Percentiles rank a stretch among this genome's conserved stretches.
Evolutionary conservation across 1,284 basidiomycete genomes (phyloP).

Genomic region (Boletus coffeatus): DNA sequence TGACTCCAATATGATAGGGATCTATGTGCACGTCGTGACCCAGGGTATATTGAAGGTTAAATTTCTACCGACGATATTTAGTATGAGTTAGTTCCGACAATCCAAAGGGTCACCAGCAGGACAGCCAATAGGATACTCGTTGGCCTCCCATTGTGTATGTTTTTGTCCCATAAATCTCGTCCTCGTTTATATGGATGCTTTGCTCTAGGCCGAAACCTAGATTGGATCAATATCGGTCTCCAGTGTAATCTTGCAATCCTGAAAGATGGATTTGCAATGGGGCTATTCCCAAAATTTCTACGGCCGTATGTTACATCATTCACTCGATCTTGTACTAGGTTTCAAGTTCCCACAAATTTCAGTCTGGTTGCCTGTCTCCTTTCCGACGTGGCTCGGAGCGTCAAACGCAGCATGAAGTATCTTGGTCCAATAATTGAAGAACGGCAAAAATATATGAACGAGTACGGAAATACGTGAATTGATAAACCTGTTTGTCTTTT

Average conservation of each 20-base stretch:
- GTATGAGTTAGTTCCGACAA: not conserved
- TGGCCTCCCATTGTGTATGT: conserved; percentile 37
- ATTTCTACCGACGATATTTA: not conserved
- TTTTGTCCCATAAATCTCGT: too few relatives aligned
- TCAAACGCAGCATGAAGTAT: conserved; percentile 20
- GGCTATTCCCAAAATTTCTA: conserved; percentile 34
- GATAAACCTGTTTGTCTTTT: conserved; percentile 34
- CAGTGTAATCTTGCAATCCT: conserved; percentile 31
- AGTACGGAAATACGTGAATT: conserved; percentile 33
- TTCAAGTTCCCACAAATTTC: not conserved
- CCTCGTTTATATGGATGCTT: not conserved
- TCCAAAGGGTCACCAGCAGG: conserved; percentile 27
- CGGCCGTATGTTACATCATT: conserved; percentile 30
- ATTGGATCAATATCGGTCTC: conserved; percentile 33
- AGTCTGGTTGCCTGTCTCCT: conserved; percentile 5
- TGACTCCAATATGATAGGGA: not conserved
- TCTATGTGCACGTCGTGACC: not conserved
- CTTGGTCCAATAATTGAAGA: conserved; percentile 34
- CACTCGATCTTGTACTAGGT: not conserved
- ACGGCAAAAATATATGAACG: conserved; percentile 26
- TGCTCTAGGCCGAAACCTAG: conserved; percentile 34
- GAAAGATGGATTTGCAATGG: conserved; percentile 25
- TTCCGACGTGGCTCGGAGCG: not conserved
- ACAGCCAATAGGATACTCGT: conserved; percentile 35
- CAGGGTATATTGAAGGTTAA: not conserved